Base-by-base conservation (phyloP, 306 rosid species). In the Cyclanthera cordifolia region DNA sequence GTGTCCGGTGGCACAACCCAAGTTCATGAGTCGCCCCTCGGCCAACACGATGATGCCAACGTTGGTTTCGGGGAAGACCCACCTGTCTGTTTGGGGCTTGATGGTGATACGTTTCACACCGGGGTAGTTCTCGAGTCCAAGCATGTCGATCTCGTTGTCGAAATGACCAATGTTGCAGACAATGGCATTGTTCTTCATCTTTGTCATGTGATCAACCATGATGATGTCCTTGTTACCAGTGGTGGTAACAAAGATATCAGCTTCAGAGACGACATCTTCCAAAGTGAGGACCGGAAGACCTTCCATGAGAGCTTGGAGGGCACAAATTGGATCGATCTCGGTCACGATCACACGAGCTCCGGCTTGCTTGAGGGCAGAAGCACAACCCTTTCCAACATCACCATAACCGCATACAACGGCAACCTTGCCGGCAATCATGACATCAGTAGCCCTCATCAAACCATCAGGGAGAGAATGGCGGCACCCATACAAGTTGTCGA, bases 121-220 rank as follows among this genome's bases (percentile, higher is more conserved):
- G 0, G 99, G 97, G 88, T 58, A 85, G 11, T 72, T 78, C 90
- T 94, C 99, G 0, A 94, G 95, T 0, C 99, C 99, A 0, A 0
- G 74, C 94, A 93, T 83, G 77, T 93, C 99, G 4, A 93, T 93
- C 74, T 93, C 99, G 2, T 93, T 93, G 88, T 93, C 99, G 3
- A 93, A 93, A 84, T 94, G 99, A 30, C 99, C 99, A 64, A 94
- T 90, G 94, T 94, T 94, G 88, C 97, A 88, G 27, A 94, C 90
- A 32, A 94, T 88, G 65, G 97, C 99, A 46, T 94, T 94, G 91
- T 90, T 94, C 95, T 94, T 94, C 99, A 94, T 94, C 74, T 88
- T 85, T 86, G 1, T 94, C 99, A 94, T 94, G 79, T 90, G 83
- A 17, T 69, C 61, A 0, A 94, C 73, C 95, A 83, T 94, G 81